Evolutionary conservation across 2,329 filamentous ascomycete genomes (phyloP).

Genomic region (Onygenales sp.): DNA sequence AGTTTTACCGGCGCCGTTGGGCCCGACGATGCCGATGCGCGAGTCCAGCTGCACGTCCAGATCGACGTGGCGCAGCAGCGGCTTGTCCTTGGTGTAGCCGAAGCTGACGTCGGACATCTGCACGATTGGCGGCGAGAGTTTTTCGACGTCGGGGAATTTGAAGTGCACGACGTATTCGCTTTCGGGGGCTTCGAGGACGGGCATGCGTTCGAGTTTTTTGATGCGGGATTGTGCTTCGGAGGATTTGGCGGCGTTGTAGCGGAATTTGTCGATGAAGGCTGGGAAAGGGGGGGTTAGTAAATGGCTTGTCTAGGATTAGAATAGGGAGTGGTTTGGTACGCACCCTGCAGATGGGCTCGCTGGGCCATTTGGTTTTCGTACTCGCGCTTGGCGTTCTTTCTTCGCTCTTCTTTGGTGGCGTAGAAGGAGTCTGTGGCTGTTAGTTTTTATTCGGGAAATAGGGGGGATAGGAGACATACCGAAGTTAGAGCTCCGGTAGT

Average conservation of each 20-base stretch:
- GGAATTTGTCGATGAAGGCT: slow-evolving; percentile 98
- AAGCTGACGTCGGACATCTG: slow-evolving; percentile 93
- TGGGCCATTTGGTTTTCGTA: slow-evolving; percentile 98
- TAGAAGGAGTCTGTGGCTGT: slow-evolving; percentile 68
- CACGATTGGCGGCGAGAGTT: slow-evolving; percentile 92
- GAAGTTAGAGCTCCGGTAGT: slow-evolving; percentile 97
- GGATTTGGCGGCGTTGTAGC: slow-evolving; percentile 97
- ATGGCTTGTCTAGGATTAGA: not conserved
- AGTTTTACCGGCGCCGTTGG: slow-evolving; percentile 97
- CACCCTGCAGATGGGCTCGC: slow-evolving; percentile 75
- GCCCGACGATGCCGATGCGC: slow-evolving; percentile 96
- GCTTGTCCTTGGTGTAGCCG: slow-evolving; percentile 72
- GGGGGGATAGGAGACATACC: slow-evolving; percentile 25
- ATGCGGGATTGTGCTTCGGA: slow-evolving; percentile 97
- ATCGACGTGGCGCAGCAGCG: slow-evolving; percentile 76
- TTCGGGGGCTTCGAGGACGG: slow-evolving; percentile 80
- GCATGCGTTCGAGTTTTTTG: slow-evolving; percentile 98
- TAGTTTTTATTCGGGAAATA: not conserved
- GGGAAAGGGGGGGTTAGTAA: not conserved
- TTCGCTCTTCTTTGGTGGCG: slow-evolving; percentile 89
- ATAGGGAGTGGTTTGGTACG: slow-evolving; percentile 8
- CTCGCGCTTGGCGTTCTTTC: slow-evolving; percentile 92
- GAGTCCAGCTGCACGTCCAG: slow-evolving; percentile 96
- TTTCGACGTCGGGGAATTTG: slow-evolving; percentile 95
- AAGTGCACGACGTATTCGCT: slow-evolving; percentile 94